Base-by-base conservation (phyloP, 805 yeast species). In the Wickerhamomyces xylosicus region DNA sequence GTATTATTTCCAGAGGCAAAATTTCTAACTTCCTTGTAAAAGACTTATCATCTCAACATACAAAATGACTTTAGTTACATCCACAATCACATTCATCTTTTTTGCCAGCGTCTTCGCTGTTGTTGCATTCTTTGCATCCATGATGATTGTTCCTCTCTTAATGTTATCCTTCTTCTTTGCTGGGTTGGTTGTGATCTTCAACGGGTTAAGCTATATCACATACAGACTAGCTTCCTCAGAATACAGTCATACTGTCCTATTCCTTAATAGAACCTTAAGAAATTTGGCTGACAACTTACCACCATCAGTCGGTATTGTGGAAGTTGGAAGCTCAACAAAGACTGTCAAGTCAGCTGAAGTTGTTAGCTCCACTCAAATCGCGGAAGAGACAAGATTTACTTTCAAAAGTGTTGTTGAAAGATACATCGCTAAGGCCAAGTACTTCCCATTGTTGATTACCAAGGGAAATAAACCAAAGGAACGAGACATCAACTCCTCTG, bases 291-390 rank as follows among this genome's bases (percentile, higher is more conserved):
- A 47, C 33, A 47, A 41, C 36, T 47, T 55, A 25, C 59, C 59
- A 9, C 58, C 59, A 8, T 52, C 56, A 17, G 56, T 55, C 19
- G 58, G 57, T 8, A 36, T 41, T 15, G 41, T 37, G 15, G 58
- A 54, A 35, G 41, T 47, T n/a, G 29, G 15, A 16, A 17, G 19
- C 7, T 31, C 33, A 6, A 31, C 11, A 5, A 17, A 17, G 17
- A n/a, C 33, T 16, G 19, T 31, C 10, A 31, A 15, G 37, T 22
- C 16, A 38, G 4, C n/a, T 34, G 18, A 39, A 37, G 14, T 10
- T 4, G 29, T 25, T 13, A 11, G 13, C 29, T n/a, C n/a, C n/a
- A 8, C 29, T 25, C n/a, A 34, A 19, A 16, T 22, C 27, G 14
- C 33, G 5, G 19, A 16, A 25, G 11, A 33, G 6, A 31, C 19